Evolutionary conservation across 768 basidiomycete species (phyloP).

Genomic region (Collybiopsis luxurians): DNA sequence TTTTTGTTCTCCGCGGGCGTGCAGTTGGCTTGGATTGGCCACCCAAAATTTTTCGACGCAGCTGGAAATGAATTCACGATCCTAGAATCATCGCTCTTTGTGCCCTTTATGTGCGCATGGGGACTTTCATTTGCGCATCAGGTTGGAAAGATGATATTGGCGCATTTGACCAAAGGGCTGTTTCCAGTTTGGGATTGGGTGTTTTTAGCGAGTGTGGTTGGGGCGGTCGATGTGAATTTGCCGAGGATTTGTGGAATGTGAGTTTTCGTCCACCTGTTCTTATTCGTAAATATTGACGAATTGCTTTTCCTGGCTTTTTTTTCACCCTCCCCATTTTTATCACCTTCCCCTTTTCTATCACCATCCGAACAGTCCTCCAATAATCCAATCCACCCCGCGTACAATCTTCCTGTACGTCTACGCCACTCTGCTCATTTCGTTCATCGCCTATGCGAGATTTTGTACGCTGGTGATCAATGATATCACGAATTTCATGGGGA

Average conservation of each 20-base stretch:
- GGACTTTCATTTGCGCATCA: slow-evolving; percentile 89
- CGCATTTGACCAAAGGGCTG: slow-evolving; percentile 79
- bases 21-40: slow-evolving; percentile 80
- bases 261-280: slow-evolving; percentile 27
- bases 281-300: neutral
- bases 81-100: slow-evolving; percentile 71
- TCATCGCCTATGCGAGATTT: slow-evolving; percentile 73
- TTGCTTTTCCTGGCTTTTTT: neutral
- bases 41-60: slow-evolving; percentile 57
- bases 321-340: no score
- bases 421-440: slow-evolving; percentile 63
- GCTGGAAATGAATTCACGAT: slow-evolving; percentile 34
- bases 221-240: slow-evolving; percentile 81
- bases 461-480: slow-evolving; percentile 80
- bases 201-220: slow-evolving; percentile 79
- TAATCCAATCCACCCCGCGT: slow-evolving; percentile 68
- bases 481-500: slow-evolving; percentile 89
- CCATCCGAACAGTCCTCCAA: slow-evolving; percentile 50
- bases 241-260: slow-evolving; percentile 66
- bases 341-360: neutral
- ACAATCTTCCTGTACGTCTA: slow-evolving; percentile 72
- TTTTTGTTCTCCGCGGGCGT: slow-evolving; percentile 69
- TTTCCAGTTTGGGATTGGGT: slow-evolving; percentile 90
- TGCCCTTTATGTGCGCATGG: slow-evolving; percentile 92
- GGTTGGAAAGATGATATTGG: slow-evolving; percentile 89